Conservation (phyloP, 176 grass and related monocot species). For the Musa acuminata region DNA sequence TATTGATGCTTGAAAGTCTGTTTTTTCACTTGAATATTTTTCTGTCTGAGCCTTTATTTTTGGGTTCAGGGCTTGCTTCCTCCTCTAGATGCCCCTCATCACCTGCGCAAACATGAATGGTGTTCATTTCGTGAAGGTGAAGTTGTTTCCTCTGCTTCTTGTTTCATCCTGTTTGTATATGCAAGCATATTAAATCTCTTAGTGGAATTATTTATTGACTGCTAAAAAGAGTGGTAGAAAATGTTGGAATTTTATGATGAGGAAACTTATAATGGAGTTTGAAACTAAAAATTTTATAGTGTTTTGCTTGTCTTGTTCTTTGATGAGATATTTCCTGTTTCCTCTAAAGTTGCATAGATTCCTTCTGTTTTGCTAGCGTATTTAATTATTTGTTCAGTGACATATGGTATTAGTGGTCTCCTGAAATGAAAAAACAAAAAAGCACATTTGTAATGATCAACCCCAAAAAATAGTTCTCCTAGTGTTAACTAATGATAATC, state of each 20-base stretch:
- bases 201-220: not conserved
- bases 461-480: no score
- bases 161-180: not conserved
- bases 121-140: slow-evolving; percentile 86
- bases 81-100: slow-evolving; percentile 85
- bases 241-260: not conserved
- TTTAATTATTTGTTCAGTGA: no score
- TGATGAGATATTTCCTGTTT: no score
- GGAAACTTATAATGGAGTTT: no score
- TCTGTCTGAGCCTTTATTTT: not conserved
- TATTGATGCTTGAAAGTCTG: slow-evolving; percentile 6
- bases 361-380: no score
- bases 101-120: slow-evolving; percentile 91
- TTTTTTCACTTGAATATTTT: not conserved
- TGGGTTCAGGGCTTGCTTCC: slow-evolving; percentile 72
- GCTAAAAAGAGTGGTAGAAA: not conserved
- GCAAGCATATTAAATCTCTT: not conserved
- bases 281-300: no score
- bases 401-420: no score
- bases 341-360: no score
- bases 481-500: no score
- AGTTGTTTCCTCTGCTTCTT: not conserved
- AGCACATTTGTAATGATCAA: no score
- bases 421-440: no score
- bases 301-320: no score